These are phyloP conservation scores for Pulveroboletus sp. DNA, from an alignment of 768 basidiomycete species.

Conservation along the genomic window DNA sequence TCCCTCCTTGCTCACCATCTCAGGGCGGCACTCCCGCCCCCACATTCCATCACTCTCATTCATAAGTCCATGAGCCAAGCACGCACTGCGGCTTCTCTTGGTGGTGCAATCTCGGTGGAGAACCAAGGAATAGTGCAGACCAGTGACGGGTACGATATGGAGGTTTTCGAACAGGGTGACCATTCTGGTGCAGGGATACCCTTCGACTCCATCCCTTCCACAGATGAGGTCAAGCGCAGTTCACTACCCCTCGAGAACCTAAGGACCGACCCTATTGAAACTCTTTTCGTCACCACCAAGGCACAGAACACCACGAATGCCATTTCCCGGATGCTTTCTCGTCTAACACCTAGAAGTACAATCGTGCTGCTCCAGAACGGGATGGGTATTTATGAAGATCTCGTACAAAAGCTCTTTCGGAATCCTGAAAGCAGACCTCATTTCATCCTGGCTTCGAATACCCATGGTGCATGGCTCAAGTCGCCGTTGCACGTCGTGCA, in stretches of 20 bases:
- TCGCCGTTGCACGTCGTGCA: slow-evolving; percentile 57
- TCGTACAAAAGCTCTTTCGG: slow-evolving; percentile 64
- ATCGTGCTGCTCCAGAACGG: slow-evolving; percentile 94
- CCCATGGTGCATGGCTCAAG: slow-evolving; percentile 70
- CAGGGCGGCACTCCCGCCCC: slow-evolving; percentile 49
- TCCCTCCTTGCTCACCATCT: slow-evolving; percentile 79
- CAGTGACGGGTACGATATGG: slow-evolving; percentile 46
- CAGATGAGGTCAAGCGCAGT: slow-evolving; percentile 11
- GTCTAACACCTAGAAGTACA: slow-evolving; percentile 65
- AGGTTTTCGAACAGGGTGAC: slow-evolving; percentile 40
- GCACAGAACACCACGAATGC: slow-evolving; percentile 60
- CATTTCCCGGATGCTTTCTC: slow-evolving; percentile 53
- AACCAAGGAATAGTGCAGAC: slow-evolving; percentile 41
- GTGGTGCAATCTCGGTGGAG: slow-evolving; percentile 46
- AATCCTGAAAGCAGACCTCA: slow-evolving; percentile 73
- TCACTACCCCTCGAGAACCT: slow-evolving; percentile 12
- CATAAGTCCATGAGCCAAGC: slow-evolving; percentile 49
- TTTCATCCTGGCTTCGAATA: slow-evolving; percentile 80
- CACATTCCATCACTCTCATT: slow-evolving; percentile 64
- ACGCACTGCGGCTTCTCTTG: slow-evolving; percentile 29
- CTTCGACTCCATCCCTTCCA: slow-evolving; percentile 13
- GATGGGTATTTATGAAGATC: slow-evolving; percentile 84
- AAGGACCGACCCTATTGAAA: slow-evolving; percentile 49
- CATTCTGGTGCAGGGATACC: slow-evolving; percentile 19
- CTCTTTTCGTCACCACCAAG: slow-evolving; percentile 81